Conservation (phyloP, 352 stramenopile species). For the Phytopythium montanum region DNA sequence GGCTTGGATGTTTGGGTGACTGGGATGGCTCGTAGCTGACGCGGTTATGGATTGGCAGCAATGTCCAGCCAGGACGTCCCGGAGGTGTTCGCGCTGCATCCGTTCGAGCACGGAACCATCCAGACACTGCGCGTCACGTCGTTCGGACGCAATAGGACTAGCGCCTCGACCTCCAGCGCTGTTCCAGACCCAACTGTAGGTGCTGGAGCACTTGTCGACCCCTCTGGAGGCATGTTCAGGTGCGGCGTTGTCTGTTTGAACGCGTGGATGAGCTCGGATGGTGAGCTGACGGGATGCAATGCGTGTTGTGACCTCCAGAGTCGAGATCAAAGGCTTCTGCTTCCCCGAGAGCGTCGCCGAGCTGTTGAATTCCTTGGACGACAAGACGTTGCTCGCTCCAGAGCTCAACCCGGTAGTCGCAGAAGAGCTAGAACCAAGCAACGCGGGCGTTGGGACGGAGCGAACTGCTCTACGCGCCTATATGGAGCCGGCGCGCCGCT, state of each 20-base stretch:
- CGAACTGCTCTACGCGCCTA: conserved; percentile 25
- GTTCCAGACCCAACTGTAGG: conserved; percentile 12
- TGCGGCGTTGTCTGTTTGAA: background rate
- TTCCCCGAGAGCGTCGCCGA: conserved; percentile 30
- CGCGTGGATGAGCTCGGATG: background rate
- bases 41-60: conserved; percentile 23
- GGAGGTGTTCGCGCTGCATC: conserved; percentile 44
- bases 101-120: conserved; percentile 65
- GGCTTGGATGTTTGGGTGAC: background rate
- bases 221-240: background rate
- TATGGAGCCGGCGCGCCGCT: conserved; percentile 35
- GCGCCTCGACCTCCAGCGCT: conserved; percentile 8
- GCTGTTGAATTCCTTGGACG: conserved; percentile 40
- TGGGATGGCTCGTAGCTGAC: background rate
- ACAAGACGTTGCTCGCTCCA: background rate
- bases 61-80: conserved; percentile 75
- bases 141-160: conserved; percentile 18
- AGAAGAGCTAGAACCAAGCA: background rate
- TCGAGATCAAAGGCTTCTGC: conserved; percentile 58
- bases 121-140: conserved; percentile 43
- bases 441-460: background rate
- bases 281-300: background rate
- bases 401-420: background rate
- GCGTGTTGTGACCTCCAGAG: conserved; percentile 9
- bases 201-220: background rate